These are phyloP conservation scores for Erysiphe pulchra DNA, from an alignment of 2,329 filamentous ascomycete genomes.

Conservation along the genomic window DNA sequence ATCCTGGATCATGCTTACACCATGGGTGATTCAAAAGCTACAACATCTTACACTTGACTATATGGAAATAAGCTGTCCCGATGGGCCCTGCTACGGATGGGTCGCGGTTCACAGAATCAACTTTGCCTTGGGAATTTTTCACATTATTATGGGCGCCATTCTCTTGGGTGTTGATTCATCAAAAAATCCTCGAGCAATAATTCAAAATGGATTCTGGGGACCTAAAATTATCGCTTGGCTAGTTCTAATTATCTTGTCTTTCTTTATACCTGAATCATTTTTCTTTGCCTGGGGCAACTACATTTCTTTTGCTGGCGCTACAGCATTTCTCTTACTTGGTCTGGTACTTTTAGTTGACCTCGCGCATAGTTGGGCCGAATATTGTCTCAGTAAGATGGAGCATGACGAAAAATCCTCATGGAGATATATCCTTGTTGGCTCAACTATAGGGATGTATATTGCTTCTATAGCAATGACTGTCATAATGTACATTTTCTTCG, in stretches of 20 bases:
- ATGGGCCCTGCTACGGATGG: constrained; percentile 81
- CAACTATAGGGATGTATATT: constrained; percentile 81
- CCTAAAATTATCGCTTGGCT: constrained; percentile 86
- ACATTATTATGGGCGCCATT: constrained; percentile 61
- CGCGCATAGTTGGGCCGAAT: constrained; percentile 91
- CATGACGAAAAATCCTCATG: constrained; percentile 62
- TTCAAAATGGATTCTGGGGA: constrained; percentile 98
- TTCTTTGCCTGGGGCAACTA: constrained; percentile 95
- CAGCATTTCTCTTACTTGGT: constrained; percentile 80
- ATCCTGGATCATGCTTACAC: constrained; percentile 97
- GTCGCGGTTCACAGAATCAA: constrained; percentile 94
- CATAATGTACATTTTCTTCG: constrained; percentile 94
- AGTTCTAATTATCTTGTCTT: constrained; percentile 64
- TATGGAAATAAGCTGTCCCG: constrained; percentile 80
- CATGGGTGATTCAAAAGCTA: constrained; percentile 91
- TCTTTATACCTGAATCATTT: constrained; percentile 85
- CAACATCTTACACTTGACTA: constrained; percentile 84
- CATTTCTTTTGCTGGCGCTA: constrained; percentile 63
- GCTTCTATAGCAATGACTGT: constrained; percentile 82
- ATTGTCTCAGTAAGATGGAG: constrained; percentile 84
- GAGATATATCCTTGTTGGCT: constrained; percentile 71
- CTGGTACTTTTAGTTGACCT: constrained; percentile 82
- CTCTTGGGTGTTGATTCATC: constrained; percentile 71
- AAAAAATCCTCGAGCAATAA: constrained; percentile 59
- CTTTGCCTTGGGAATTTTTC: constrained; percentile 86